Base-by-base conservation (phyloP, 2,329 filamentous ascomycete genomes). In the Atkinsonella texensis region DNA sequence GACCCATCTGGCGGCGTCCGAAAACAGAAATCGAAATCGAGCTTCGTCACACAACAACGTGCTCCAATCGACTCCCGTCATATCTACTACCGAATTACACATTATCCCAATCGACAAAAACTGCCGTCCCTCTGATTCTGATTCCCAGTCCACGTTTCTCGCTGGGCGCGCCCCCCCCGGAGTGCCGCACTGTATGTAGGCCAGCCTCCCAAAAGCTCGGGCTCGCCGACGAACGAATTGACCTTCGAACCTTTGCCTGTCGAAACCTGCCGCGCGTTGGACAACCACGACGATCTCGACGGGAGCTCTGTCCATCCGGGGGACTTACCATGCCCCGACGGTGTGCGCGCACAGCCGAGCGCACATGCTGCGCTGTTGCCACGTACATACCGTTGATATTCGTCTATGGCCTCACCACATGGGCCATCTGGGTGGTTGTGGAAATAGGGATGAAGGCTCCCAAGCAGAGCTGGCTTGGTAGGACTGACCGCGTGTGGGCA, bases 361-460 rank as follows among this genome's bases (percentile, higher is more conserved):
- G 89, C 48, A 84, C 80, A 63, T 96, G 89, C 74, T 97, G 90
- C 71, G 72, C 76, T 43, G 79, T 82, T 54, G 76, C 85, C 50
- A 87, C 81, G 28, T 95, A 89, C 67, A 87, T 95, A 59, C 91
- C 91, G n/a, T 75, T 97, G 17, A 73, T 74, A 31, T 95, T 97
- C 64, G 87, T 97, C 53, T 96, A 95, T 63, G 79, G 85, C 52
- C 68, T 96, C 58, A 91, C 89, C n/a, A 85, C 85, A 11, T 98
- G 93, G 93, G 90, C 89, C 2, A 80, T 85, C n/a, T 96, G 86
- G 77, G 89, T 95, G 9, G 79, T 90, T 60, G 77, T 86, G 46
- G 83, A 75, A 52, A 86, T 95, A 54, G 86, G 87, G 49, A 74
- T 77, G 31, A 71, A 69, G 49, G 71, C 75, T 18, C 69, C 72